Conservation (phyloP, 2,329 filamentous ascomycete genomes). For the Aspergillus unguis region DNA sequence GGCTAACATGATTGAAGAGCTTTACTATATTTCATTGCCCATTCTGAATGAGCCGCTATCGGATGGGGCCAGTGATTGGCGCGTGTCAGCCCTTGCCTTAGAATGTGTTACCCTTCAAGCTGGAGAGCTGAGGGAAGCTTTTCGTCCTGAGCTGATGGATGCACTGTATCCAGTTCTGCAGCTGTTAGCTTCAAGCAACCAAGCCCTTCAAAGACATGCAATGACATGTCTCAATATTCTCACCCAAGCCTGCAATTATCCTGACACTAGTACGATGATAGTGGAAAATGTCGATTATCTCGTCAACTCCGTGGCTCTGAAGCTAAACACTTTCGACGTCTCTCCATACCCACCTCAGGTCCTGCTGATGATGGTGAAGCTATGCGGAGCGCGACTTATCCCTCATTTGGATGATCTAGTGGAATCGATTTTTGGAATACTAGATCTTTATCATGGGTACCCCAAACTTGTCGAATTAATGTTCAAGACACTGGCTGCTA, state of each 20-base stretch:
- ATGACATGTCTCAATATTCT: slow-evolving; percentile 78
- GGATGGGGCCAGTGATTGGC: slow-evolving; percentile 59
- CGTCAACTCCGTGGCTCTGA: slow-evolving; percentile 84
- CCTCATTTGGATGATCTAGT: slow-evolving; percentile 91
- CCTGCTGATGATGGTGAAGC: slow-evolving; percentile 85
- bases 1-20: slow-evolving; percentile 41
- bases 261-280: slow-evolving; percentile 71
- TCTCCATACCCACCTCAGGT: slow-evolving; percentile 89
- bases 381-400: slow-evolving; percentile 76
- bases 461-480: slow-evolving; percentile 77
- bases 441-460: slow-evolving; percentile 97
- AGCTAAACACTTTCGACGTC: slow-evolving; percentile 87
- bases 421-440: slow-evolving; percentile 81
- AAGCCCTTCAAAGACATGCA: slow-evolving; percentile 71
- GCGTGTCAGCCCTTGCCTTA: slow-evolving; percentile 71
- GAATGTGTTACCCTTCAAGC: slow-evolving; percentile 78
- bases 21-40: slow-evolving; percentile 43
- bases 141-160: slow-evolving; percentile 83
- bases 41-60: slow-evolving; percentile 38
- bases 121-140: slow-evolving; percentile 61
- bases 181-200: slow-evolving; percentile 70
- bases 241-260: slow-evolving; percentile 71
- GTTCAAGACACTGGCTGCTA: slow-evolving; percentile 75
- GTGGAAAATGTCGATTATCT: slow-evolving; percentile 94
- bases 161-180: slow-evolving; percentile 87